Conservation (phyloP, 208 protist genomes). For the Sergeia podlipaevii region DNA sequence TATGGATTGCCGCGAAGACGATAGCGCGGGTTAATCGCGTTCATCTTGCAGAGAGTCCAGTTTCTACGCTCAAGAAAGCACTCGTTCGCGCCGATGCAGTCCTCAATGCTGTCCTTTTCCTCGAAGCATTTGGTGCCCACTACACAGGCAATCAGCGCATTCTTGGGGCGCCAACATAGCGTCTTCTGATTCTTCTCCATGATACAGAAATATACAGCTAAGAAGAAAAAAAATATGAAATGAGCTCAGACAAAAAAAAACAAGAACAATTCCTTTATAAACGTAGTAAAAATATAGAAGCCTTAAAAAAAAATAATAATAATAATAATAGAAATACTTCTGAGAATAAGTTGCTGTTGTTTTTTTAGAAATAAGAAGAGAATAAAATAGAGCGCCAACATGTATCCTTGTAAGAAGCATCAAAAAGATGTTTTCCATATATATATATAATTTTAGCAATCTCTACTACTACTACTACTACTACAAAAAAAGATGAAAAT, state of each 20-base stretch:
- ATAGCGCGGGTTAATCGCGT: conserved; percentile 84
- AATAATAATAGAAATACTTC: not conserved
- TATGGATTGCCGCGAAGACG: conserved; percentile 85
- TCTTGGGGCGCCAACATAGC: conserved; percentile 87
- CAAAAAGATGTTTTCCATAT: too few species aligned
- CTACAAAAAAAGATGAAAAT: too few species aligned
- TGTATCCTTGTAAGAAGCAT: too few species aligned
- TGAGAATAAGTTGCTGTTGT: not conserved
- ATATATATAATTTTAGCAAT: too few species aligned
- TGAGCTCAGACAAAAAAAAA: not conserved
- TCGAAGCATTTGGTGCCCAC: conserved; percentile 86
- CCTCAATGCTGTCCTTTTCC: conserved; percentile 72
- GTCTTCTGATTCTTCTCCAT: conserved; percentile 84
- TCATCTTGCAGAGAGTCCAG: conserved; percentile 89
- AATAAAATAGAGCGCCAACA: too few species aligned
- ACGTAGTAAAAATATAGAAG: too few species aligned
- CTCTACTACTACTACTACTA: too few species aligned
- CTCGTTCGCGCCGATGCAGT: conserved; percentile 72
- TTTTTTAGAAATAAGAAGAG: conserved; percentile 1
- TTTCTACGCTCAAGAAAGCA: conserved; percentile 84
- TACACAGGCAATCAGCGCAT: conserved; percentile 83
- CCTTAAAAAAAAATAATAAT: conserved; percentile 11
- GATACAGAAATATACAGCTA: too few species aligned
- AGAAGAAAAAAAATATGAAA: too few species aligned
- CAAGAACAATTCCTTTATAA: too few species aligned